phyloP scores from a whole-genome alignment of 768 basidiomycete species.

The Lentinula sp. region DNA sequence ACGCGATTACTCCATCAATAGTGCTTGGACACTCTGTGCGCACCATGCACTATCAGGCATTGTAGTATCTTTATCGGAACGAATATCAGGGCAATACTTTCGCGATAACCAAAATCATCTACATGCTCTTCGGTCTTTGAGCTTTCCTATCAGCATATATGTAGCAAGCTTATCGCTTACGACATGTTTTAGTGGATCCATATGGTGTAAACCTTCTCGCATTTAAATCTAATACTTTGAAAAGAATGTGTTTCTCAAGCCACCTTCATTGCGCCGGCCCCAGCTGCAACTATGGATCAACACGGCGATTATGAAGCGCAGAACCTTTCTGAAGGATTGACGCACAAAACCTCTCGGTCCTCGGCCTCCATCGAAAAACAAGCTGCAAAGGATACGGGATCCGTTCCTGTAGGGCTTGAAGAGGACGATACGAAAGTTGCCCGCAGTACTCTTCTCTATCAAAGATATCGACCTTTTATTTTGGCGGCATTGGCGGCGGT shows the following conservation, averaged over 20 bases:
- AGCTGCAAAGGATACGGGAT: neutral
- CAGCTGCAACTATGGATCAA: neutral
- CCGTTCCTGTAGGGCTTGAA: neutral
- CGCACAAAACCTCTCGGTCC: neutral
- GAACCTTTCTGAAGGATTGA: neutral
- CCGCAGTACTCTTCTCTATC: slow-evolving; percentile 1
- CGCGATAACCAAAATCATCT: neutral
- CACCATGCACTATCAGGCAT: neutral
- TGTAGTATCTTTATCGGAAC: neutral
- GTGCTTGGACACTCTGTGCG: neutral
- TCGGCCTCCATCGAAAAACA: neutral
- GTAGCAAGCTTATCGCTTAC: neutral
- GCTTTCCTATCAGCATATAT: neutral
- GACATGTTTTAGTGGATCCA: neutral
- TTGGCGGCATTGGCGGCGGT: slow-evolving; percentile 47
- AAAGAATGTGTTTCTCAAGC: neutral
- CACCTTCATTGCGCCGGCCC: neutral
- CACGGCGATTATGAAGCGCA: neutral
- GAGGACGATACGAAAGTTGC: slow-evolving; percentile 7
- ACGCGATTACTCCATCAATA: neutral
- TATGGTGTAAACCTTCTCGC: neutral
- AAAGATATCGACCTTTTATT: slow-evolving; percentile 33
- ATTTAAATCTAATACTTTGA: neutral
- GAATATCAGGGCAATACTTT: neutral
- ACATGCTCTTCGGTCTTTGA: no score